phyloP scores from a whole-genome alignment of 345 rosid species.

The Barbarea vulgaris region DNA sequence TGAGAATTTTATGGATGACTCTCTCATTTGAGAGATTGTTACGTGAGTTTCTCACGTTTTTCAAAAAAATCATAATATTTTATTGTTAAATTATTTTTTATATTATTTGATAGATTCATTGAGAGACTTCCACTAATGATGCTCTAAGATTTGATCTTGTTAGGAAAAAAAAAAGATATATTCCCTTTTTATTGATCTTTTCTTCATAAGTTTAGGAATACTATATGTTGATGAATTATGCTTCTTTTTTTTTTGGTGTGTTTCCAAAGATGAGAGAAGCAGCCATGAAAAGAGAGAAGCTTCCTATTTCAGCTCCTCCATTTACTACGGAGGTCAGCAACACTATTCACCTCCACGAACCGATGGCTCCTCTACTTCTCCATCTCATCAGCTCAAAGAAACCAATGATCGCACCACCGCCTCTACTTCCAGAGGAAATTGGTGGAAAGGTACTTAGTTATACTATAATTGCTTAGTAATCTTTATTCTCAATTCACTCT shows the following conservation, averaged over 20 bases:
- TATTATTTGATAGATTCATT: too few relatives aligned
- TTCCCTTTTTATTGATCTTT: not conserved
- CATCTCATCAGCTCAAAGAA: constrained; percentile 32
- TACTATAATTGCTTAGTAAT: not conserved
- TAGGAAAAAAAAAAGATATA: not conserved
- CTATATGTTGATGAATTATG: constrained; percentile 4
- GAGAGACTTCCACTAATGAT: too few relatives aligned
- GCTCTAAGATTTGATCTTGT: not conserved
- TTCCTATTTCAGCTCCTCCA: constrained; percentile 76
- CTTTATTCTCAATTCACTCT: not conserved
- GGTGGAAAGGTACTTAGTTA: constrained; percentile 82
- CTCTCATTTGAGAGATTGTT: too few relatives aligned
- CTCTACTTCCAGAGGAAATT: constrained; percentile 81
- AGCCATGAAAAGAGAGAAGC: constrained; percentile 52
- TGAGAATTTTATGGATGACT: too few relatives aligned
- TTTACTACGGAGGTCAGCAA: constrained; percentile 91
- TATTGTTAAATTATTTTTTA: too few relatives aligned
- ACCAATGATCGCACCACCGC: constrained; percentile 43
- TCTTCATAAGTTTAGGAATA: not conserved
- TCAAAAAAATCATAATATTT: too few relatives aligned
- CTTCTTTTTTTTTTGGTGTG: not conserved
- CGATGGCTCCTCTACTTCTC: constrained; percentile 19
- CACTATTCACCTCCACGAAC: constrained; percentile 67
- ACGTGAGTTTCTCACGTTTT: too few relatives aligned
- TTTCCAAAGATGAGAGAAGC: constrained; percentile 31